Conservation (phyloP, 495 filamentous ascomycete genomes). For the Bacidia gigantensis region DNA sequence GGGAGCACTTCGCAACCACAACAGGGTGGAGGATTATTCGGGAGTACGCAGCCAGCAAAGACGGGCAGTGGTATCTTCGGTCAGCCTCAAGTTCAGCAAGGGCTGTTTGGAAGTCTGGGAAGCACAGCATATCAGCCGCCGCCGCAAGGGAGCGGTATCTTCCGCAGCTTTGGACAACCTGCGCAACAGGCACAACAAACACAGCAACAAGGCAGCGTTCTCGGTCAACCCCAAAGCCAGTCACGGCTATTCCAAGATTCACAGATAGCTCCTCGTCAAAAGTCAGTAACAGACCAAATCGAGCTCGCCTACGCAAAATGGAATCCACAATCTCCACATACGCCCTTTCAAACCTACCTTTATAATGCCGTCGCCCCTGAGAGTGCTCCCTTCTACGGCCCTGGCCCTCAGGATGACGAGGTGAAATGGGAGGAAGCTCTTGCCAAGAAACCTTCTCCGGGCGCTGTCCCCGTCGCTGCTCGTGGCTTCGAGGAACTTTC, state of each 20-base stretch:
- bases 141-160: slow-evolving; percentile 24
- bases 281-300: slow-evolving; percentile 76
- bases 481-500: slow-evolving; percentile 57
- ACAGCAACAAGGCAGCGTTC: slow-evolving; percentile 25
- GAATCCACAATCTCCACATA: slow-evolving; percentile 55
- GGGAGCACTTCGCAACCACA: slow-evolving; percentile 22
- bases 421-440: slow-evolving; percentile 90
- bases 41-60: slow-evolving; percentile 21
- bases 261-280: slow-evolving; percentile 35
- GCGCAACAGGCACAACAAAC: slow-evolving; percentile 20
- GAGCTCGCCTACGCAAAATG: slow-evolving; percentile 67
- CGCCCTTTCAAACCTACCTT: slow-evolving; percentile 79
- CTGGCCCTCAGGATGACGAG: slow-evolving; percentile 60
- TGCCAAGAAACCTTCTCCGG: slow-evolving; percentile 62
- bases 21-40: slow-evolving; percentile 20
- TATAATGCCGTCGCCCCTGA: slow-evolving; percentile 82
- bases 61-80: slow-evolving; percentile 27
- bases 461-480: slow-evolving; percentile 62
- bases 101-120: slow-evolving; percentile 13
- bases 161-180: slow-evolving; percentile 18
- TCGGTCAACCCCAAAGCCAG: slow-evolving; percentile 9
- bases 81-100: too few relatives aligned
- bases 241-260: slow-evolving; percentile 7
- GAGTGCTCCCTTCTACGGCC: slow-evolving; percentile 67
- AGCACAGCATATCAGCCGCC: slow-evolving; percentile 22